Base-by-base conservation (phyloP, 1,284 basidiomycete genomes). In the Wallemia ichthyophaga region DNA sequence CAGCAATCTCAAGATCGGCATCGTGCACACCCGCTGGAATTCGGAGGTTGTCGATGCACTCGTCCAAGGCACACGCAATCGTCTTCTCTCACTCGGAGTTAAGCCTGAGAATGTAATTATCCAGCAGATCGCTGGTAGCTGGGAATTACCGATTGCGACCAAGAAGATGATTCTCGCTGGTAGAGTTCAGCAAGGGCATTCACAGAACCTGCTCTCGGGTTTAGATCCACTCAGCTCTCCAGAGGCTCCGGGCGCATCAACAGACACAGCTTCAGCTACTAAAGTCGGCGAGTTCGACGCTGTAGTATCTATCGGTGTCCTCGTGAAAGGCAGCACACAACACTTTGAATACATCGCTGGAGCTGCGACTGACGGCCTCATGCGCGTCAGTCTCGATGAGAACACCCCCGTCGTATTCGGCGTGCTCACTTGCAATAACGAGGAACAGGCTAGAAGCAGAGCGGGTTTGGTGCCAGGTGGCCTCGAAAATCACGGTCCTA, bases 311-410 rank as follows among this genome's bases (percentile, higher is more conserved):
- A 88, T 98, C 66, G 92, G 92, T 11, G 87, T 91, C 56, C 80
- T 98, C 68, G 95, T 98, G 77, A 98, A 98, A 71, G 92, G 89
- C 60, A 76, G 79, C 1, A 94, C 89, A 17, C 92, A 92, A 86
- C 89, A 95, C 73, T 95, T 94, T 69, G 89, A 95, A 71, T 99
- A 99, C 75, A 99, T 98, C 70, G 86, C 80, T 68, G 89, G 96
- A 65, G 78, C 81, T 60, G 86, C 94, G 61, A 82, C 85, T 55
- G 82, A 92, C 66, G 89, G 82, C 33, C 75, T 98, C 64, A 98
- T 96, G 92, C 78, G 79, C 63, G 78, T 95, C 25, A 87, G 91
- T 68, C 74, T 96, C 64, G 91, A 98, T 70, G 82, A 83, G 1
- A 85, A 86, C 23, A 78, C 85, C n/a, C 92, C 92, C 0, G 86